Evolutionary conservation across 768 basidiomycete genomes (phyloP).

Genomic region (Leccinum aurantiacum): DNA sequence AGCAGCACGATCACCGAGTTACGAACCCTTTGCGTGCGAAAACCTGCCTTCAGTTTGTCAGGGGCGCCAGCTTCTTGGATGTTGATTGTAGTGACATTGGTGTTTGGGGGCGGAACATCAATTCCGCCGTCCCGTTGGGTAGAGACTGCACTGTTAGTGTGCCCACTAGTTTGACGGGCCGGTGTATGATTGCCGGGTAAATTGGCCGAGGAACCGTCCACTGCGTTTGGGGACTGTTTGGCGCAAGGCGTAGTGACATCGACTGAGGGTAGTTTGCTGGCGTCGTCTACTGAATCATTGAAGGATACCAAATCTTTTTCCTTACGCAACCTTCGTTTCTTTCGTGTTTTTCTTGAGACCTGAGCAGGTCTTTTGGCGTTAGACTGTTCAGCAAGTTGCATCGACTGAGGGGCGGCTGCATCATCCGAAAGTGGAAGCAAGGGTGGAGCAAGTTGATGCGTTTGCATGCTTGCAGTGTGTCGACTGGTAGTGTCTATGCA

Average conservation of each 20-base stretch:
- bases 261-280: background rate
- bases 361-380: background rate
- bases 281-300: background rate
- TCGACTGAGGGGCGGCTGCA: background rate
- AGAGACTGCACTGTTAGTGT: background rate
- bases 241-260: background rate
- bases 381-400: constrained; percentile 1
- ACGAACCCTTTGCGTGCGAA: constrained; percentile 31
- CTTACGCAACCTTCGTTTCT: constrained; percentile 16
- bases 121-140: background rate
- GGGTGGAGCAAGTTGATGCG: background rate
- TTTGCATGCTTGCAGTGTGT: background rate
- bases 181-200: background rate
- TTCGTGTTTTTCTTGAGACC: constrained; percentile 11
- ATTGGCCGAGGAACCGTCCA: background rate
- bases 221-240: constrained; percentile 6
- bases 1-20: background rate
- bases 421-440: background rate
- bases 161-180: background rate
- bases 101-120: background rate
- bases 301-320: constrained; percentile 1
- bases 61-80: background rate
- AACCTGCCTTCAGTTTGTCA: constrained; percentile 17
- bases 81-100: background rate
- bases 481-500: background rate